Evolutionary conservation across 257 asterid species (phyloP).

Genomic region (Gentiana dahurica): DNA sequence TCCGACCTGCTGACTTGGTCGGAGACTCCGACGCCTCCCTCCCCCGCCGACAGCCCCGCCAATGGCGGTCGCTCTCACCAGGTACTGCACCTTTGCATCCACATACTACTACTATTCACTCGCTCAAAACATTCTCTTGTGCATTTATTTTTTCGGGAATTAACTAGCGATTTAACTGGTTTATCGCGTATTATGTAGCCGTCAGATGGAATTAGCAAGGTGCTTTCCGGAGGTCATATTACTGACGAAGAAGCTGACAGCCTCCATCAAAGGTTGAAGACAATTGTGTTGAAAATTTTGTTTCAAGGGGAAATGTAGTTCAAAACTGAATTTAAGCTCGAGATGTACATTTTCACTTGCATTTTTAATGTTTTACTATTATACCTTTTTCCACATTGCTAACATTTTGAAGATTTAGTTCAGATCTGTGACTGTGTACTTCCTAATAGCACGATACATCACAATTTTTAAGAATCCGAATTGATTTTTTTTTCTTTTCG

Average conservation of each 20-base stretch:
- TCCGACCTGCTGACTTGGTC: conserved; percentile 78
- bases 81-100: conserved; percentile 21
- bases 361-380: neutral
- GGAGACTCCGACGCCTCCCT: conserved; percentile 27
- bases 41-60: conserved; percentile 23
- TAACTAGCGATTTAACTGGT: neutral
- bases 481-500: neutral
- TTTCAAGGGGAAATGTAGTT: neutral
- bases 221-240: conserved; percentile 84
- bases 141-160: neutral
- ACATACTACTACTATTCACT: neutral
- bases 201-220: conserved; percentile 65
- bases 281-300: neutral
- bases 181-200: conserved; percentile 25
- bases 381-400: neutral
- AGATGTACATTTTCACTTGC: conserved; percentile 9
- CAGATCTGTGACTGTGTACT: conserved; percentile 12
- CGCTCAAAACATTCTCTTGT: neutral
- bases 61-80: conserved; percentile 31
- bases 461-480: neutral
- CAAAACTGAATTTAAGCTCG: neutral
- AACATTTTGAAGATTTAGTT: neutral
- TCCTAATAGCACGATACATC: neutral
- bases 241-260: conserved; percentile 87
- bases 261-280: conserved; percentile 54